Conservation (phyloP, 225 moss, liverwort and hornwort genomes). For the Climacium dendroides region DNA sequence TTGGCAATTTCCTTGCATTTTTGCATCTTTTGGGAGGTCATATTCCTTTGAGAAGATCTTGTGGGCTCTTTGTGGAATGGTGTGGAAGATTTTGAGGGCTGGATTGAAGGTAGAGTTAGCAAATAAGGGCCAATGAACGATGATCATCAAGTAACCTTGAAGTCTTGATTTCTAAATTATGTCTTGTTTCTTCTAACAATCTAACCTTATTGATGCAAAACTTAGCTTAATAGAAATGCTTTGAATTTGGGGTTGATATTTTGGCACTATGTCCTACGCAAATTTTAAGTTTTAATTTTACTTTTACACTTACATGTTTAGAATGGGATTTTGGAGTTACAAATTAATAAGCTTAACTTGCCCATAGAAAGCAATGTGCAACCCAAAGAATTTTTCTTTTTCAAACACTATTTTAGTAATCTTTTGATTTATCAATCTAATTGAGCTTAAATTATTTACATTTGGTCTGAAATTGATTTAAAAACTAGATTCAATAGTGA, state of each 20-base stretch:
- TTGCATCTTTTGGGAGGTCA: not conserved
- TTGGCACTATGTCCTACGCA: not conserved
- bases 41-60: not conserved
- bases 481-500: not conserved
- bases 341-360: not conserved
- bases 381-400: not conserved
- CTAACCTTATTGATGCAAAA: not conserved
- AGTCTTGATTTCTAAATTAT: not conserved
- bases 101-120: not conserved
- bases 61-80: too few relatives aligned
- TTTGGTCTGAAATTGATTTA: not conserved
- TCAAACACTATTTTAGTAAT: not conserved
- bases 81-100: not conserved
- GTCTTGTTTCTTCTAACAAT: not conserved
- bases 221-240: not conserved
- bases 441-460: not conserved
- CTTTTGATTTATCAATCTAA: too few relatives aligned
- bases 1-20: not conserved
- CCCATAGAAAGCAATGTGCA: not conserved
- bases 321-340: not conserved
- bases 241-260: not conserved
- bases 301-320: not conserved
- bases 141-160: not conserved
- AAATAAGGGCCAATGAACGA: not conserved
- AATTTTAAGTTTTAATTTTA: not conserved